phyloP scores from a whole-genome alignment of 1,139 yeast genomes.

The Hansenula sp. region DNA sequence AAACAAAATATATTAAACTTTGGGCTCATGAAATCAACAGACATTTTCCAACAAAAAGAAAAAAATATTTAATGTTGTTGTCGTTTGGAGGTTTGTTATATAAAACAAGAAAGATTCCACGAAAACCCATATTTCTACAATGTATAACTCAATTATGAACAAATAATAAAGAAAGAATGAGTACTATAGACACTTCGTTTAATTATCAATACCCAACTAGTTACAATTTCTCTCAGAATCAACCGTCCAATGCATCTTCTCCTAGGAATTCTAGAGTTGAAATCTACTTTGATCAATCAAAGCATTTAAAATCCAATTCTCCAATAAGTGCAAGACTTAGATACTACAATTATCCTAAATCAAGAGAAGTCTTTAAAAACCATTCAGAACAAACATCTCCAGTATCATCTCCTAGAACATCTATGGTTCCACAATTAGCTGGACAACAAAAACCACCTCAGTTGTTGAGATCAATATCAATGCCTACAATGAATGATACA shows the following conservation, averaged over 20 bases:
- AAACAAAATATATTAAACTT: no score
- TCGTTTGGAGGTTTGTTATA: no score
- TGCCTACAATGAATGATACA: not conserved
- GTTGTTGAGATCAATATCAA: not conserved
- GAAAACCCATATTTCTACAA: no score
- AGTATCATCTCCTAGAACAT: not conserved
- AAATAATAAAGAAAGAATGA: not conserved
- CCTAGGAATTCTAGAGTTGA: conserved; percentile 1
- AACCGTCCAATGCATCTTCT: not conserved
- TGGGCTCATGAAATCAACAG: no score
- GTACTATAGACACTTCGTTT: not conserved
- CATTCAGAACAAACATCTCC: not conserved
- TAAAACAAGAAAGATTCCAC: not conserved
- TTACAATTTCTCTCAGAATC: no score
- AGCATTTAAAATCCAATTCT: not conserved
- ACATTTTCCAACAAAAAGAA: no score
- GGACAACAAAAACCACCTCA: not conserved
- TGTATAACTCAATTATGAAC: no score
- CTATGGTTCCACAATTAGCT: not conserved
- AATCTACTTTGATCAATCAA: conserved; percentile 1
- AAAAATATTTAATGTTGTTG: no score
- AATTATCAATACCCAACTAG: no score
- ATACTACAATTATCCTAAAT: not conserved
- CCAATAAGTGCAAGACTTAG: not conserved
- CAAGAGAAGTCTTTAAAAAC: not conserved